Evolutionary conservation across 192 early-diverging fungal species (phyloP).

Genomic region (Dissophora ornata): DNA sequence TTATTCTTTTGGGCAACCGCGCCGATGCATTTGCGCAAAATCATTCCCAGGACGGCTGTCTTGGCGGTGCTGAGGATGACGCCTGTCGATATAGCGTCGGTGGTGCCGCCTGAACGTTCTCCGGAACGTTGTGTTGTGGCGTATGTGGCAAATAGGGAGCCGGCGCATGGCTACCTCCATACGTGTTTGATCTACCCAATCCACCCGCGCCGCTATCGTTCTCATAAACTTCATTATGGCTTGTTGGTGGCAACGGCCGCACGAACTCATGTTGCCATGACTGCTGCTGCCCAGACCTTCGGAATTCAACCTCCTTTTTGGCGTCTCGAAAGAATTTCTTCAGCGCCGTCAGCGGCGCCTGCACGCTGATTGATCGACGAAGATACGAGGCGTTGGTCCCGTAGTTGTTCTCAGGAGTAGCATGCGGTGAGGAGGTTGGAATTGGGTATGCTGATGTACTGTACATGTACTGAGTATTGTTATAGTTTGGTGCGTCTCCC

Average conservation of each 20-base stretch:
- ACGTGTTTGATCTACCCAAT: slow-evolving; percentile 19
- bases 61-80: slow-evolving; percentile 8
- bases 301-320: slow-evolving; percentile 14
- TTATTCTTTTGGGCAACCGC: too few species aligned
- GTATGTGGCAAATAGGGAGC: neutral
- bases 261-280: slow-evolving; percentile 17
- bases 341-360: slow-evolving; percentile 20
- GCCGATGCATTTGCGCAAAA: too few species aligned
- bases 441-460: neutral
- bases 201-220: neutral
- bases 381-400: slow-evolving; percentile 29
- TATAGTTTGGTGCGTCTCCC: too few species aligned
- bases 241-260: neutral
- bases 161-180: neutral
- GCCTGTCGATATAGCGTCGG: too few species aligned
- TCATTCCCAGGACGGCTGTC: neutral
- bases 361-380: slow-evolving; percentile 24
- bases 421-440: neutral
- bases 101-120: too few species aligned
- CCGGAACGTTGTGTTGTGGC: too few species aligned
- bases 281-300: neutral
- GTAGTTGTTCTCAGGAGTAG: slow-evolving; percentile 12
- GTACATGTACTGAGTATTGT: too few species aligned
- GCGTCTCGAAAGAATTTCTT: slow-evolving; percentile 29
- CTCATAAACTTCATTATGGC: neutral